phyloP scores from a whole-genome alignment of 2,329 filamentous ascomycete species.

The Colletotrichum chlorophyti region DNA sequence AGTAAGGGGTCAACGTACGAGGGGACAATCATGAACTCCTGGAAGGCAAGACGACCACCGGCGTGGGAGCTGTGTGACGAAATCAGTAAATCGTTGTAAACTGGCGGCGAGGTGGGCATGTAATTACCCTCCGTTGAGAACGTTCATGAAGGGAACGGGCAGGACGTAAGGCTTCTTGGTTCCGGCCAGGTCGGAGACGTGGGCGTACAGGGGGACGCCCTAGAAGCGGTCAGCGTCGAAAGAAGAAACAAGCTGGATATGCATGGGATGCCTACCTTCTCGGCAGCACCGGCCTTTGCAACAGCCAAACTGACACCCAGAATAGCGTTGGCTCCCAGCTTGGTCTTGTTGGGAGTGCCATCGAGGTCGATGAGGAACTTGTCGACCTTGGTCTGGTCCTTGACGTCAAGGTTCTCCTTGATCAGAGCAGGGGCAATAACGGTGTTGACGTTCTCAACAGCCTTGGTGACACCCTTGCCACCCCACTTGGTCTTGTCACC shows the following conservation, averaged over 20 bases:
- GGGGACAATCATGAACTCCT: slow-evolving; percentile 96
- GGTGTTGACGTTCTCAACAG: slow-evolving; percentile 85
- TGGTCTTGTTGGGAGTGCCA: slow-evolving; percentile 85
- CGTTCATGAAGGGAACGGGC: slow-evolving; percentile 92
- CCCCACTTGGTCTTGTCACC: slow-evolving; percentile 86
- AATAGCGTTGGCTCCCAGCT: slow-evolving; percentile 88
- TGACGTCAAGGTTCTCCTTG: slow-evolving; percentile 82
- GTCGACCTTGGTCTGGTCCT: slow-evolving; percentile 85
- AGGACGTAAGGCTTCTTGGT: slow-evolving; percentile 93
- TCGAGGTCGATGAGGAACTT: slow-evolving; percentile 86
- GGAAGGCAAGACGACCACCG: slow-evolving; percentile 93
- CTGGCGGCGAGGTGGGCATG: not conserved
- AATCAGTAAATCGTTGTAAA: not conserved
- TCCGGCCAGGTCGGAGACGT: slow-evolving; percentile 85
- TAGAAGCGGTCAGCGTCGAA: slow-evolving; percentile 34
- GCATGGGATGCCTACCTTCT: slow-evolving; percentile 65
- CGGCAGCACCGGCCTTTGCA: slow-evolving; percentile 87
- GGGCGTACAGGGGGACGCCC: slow-evolving; percentile 85
- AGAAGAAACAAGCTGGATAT: not conserved
- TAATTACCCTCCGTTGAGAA: slow-evolving; percentile 76
- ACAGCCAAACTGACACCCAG: slow-evolving; percentile 84
- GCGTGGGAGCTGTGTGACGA: slow-evolving; percentile 76
- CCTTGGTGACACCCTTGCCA: slow-evolving; percentile 88
- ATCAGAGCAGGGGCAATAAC: slow-evolving; percentile 82
- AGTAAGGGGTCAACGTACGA: slow-evolving; percentile 57